Conservation (phyloP, 768 basidiomycete species). For the Crepidotus variabilis region DNA sequence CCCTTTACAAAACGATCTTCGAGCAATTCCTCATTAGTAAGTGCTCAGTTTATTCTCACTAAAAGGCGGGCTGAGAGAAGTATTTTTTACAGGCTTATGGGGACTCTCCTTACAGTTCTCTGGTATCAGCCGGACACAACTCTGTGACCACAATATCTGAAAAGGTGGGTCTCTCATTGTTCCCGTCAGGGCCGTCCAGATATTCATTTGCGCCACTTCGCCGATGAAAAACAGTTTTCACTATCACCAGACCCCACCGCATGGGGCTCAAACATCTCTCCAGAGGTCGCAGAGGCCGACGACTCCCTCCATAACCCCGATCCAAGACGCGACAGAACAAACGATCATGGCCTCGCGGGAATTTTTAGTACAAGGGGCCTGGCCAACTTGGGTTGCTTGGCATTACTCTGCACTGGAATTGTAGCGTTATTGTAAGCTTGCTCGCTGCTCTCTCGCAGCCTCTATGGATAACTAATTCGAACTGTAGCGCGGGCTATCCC, state of each 20-base stretch:
- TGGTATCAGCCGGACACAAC: not conserved
- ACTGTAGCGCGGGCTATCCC: slow-evolving; percentile 58
- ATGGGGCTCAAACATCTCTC: slow-evolving; percentile 69
- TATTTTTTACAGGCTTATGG: not conserved
- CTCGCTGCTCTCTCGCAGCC: slow-evolving; percentile 6
- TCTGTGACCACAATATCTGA: slow-evolving; percentile 38
- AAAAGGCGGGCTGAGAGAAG: not conserved
- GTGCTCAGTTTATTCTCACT: slow-evolving; percentile 10
- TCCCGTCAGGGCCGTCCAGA: not conserved
- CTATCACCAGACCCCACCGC: slow-evolving; percentile 68
- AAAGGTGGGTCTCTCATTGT: slow-evolving; percentile 35
- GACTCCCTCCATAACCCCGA: slow-evolving; percentile 76
- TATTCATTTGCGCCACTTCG: not conserved
- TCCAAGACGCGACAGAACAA: slow-evolving; percentile 55
- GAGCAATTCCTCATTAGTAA: slow-evolving; percentile 41
- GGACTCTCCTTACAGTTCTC: not conserved
- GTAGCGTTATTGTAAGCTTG: slow-evolving; percentile 55
- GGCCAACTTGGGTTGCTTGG: slow-evolving; percentile 67
- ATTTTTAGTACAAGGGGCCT: slow-evolving; percentile 69
- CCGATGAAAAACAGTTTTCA: slow-evolving; percentile 47
- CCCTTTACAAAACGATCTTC: slow-evolving; percentile 8
- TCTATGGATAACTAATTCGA: not conserved
- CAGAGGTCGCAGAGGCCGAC: slow-evolving; percentile 54
- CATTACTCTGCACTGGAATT: slow-evolving; percentile 49
- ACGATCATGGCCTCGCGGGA: slow-evolving; percentile 42